Evolutionary conservation across 169 alveolate species (phyloP), one percentile per base, ranked within the genome.

Genomic region (Ichthyophthirius multifiliis): DNA sequence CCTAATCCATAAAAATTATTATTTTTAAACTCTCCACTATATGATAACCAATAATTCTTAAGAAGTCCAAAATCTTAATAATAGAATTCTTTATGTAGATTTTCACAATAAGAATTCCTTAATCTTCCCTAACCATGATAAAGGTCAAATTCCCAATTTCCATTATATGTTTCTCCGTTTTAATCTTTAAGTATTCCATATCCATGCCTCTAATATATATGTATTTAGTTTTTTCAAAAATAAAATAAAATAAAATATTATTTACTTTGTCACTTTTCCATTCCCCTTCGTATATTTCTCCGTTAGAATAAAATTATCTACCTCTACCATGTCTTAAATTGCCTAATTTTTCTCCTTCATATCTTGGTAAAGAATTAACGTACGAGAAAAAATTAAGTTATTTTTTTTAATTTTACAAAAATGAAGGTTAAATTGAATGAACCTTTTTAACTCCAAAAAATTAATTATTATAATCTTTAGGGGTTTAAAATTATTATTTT

Each of bases 261-360:
- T 20, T 73, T 39, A 39, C 55, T 45, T 79, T 79, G 43, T 79
- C 85, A 34, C 46, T 44, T 41, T 79, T 44, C 85, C 85, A 79
- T 30, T 79, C 85, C 35, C 85, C 85, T 65, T 79, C 85, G 37
- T 79, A 79, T 13, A 75, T 43, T 45, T 65, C 79, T 43, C 82
- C 83, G 43, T 75, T 64, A 12, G 75, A 74, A 65, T 74, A 75
- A 5, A 55, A 74, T 12, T 45, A 75, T 46, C 84, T 65, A 4
- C 89, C 83, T 48, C 83, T 75, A 2, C 83, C 83, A 34, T 83
- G 62, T 45, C 47, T 64, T 13, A 46, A 20, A 18, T 20, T 32
- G 13, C 44, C 73, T 47, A 47, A 32, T 32, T 43, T 41, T 13
- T 75, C 75, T 10, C 73, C 83, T 62, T 46, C 73, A 47, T 75